phyloP scores from a whole-genome alignment of 1,284 basidiomycete genomes.

The Flammula alnicola region DNA sequence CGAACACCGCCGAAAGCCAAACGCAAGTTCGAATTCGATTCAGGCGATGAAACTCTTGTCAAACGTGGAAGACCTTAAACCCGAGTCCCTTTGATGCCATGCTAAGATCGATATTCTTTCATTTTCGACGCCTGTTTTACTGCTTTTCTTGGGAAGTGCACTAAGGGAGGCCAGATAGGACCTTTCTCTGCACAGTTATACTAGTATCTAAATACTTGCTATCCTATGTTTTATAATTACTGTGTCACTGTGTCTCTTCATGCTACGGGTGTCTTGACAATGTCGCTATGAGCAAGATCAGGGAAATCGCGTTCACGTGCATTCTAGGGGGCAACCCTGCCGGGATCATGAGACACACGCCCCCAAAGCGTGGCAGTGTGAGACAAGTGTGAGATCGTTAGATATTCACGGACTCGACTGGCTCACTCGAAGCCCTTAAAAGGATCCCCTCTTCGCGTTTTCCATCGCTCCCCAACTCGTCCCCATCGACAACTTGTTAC shows the following conservation, averaged over 20 bases:
- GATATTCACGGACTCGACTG: too few species aligned
- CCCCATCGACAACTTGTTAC: too few species aligned
- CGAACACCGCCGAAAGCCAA: conserved; percentile 30
- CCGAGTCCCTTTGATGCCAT: neutral
- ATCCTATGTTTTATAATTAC: conserved; percentile 1
- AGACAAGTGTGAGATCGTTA: too few species aligned
- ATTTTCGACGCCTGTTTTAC: neutral
- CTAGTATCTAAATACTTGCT: conserved; percentile 2
- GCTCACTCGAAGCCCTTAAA: too few species aligned
- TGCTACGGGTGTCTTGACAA: neutral
- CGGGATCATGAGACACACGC: too few species aligned
- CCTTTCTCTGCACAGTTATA: neutral
- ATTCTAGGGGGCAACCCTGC: neutral
- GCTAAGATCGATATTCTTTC: too few species aligned
- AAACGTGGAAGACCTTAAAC: conserved; percentile 25
- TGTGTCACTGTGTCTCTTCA: neutral
- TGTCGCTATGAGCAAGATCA: neutral
- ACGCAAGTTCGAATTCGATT: conserved; percentile 34
- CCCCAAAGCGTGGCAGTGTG: too few species aligned
- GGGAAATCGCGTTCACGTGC: conserved; percentile 25
- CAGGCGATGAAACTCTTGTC: conserved; percentile 27
- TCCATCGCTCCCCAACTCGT: too few species aligned
- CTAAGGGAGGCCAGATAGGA: neutral
- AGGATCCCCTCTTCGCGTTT: too few species aligned
- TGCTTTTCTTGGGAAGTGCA: conserved; percentile 2